Evolutionary conservation across 1,139 yeast species (phyloP).

Genomic region (Scheffersomyces parashehatae): DNA sequence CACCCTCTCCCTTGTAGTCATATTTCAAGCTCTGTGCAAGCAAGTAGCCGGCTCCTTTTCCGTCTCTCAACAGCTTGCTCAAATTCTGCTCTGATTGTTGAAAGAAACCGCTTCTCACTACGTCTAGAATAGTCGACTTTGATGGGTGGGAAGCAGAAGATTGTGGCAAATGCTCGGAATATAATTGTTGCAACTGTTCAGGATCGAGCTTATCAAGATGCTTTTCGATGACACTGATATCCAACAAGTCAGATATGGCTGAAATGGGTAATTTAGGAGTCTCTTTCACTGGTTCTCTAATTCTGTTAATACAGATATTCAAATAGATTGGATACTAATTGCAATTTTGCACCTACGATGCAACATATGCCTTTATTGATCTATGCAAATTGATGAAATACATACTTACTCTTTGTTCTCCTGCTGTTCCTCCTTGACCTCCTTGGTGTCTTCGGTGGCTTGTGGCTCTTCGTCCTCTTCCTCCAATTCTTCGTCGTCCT

Average conservation of each 20-base stretch:
- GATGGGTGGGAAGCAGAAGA: conserved; percentile 35
- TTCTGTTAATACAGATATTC: neutral
- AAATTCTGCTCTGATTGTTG: conserved; percentile 48
- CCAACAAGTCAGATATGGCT: conserved; percentile 42
- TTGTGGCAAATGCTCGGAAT: conserved; percentile 45
- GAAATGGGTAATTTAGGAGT: conserved; percentile 19
- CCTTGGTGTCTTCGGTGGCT: conserved; percentile 6
- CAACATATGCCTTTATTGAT: conserved; percentile 1
- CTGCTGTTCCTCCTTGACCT: conserved; percentile 2
- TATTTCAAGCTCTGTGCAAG: conserved; percentile 53
- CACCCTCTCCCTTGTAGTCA: conserved; percentile 60
- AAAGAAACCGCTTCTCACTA: conserved; percentile 56
- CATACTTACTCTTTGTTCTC: conserved; percentile 10
- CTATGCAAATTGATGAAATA: neutral
- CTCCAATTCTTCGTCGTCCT: conserved; percentile 45
- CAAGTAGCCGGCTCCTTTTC: conserved; percentile 52
- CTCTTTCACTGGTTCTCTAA: neutral
- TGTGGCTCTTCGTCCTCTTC: conserved; percentile 35
- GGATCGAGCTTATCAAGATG: conserved; percentile 40
- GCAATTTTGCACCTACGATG: neutral
- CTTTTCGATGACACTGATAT: conserved; percentile 34
- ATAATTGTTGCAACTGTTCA: conserved; percentile 37
- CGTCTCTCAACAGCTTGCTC: conserved; percentile 39
- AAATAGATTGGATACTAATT: neutral
- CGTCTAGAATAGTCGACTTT: conserved; percentile 41